A percentile compares a stretch with the other conserved stretches of the same genome.
phyloP scores from a whole-genome alignment of 805 yeast genomes.

The Jamesozyma piceae region DNA sequence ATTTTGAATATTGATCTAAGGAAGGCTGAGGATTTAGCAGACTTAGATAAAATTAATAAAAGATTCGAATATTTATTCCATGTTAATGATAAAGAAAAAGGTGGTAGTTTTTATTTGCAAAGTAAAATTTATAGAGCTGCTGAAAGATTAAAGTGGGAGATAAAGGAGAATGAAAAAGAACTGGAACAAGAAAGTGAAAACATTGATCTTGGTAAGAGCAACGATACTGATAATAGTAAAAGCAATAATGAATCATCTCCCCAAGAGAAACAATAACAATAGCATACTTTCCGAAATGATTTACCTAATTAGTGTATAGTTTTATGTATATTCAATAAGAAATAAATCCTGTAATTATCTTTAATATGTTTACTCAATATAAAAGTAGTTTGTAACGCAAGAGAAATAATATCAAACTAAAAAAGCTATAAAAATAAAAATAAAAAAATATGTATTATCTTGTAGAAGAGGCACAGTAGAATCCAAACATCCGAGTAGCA shows the following conservation, averaged over 20 bases:
- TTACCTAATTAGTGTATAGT: not conserved
- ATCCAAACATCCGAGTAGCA: constrained; percentile 28
- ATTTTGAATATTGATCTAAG: constrained; percentile 70
- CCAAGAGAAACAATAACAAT: not conserved
- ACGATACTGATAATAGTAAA: not conserved
- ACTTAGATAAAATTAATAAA: constrained; percentile 49
- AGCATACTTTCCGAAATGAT: not conserved
- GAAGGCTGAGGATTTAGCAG: constrained; percentile 40
- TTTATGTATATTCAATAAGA: constrained; percentile 1
- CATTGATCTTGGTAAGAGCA: not conserved
- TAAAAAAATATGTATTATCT: constrained; percentile 23
- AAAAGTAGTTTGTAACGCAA: no score
- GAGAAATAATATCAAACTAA: not conserved
- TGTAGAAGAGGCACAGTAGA: constrained; percentile 29
- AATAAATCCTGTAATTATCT: constrained; percentile 9
- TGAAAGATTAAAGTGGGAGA: constrained; percentile 77
- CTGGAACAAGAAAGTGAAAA: not conserved
- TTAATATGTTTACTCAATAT: no score
- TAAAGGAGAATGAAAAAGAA: constrained; percentile 27
- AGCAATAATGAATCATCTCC: not conserved
- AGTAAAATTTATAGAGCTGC: constrained; percentile 90
- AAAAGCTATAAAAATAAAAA: not conserved
- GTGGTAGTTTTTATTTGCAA: constrained; percentile 91
- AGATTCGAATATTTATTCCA: constrained; percentile 78
- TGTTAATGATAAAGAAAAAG: constrained; percentile 85